Evolutionary conservation across 441 rosid genomes (phyloP).

Genomic region (Croton laevigatus): DNA sequence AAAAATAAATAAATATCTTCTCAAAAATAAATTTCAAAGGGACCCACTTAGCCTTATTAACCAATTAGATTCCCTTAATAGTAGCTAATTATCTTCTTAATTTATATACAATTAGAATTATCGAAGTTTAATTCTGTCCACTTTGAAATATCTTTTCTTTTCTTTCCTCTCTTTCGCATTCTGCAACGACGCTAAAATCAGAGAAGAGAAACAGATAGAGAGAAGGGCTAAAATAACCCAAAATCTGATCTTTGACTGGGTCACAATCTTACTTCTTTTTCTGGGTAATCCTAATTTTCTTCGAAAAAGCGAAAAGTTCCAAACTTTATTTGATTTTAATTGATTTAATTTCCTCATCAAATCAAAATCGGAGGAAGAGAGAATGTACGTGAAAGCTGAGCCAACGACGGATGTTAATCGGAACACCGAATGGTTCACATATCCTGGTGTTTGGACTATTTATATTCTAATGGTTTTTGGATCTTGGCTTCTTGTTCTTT

Average conservation of each 20-base stretch:
- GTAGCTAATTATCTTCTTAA: background rate
- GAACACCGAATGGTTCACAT: conserved; percentile 99
- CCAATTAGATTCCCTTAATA: conserved; percentile 3
- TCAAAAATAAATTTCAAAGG: conserved; percentile 2
- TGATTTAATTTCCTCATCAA: background rate
- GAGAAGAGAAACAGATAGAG: background rate
- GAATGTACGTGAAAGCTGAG: conserved; percentile 78
- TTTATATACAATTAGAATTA: background rate
- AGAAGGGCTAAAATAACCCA: background rate
- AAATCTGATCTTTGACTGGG: conserved; percentile 15
- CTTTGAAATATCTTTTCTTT: background rate
- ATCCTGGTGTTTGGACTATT: conserved; percentile 89
- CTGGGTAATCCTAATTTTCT: conserved; percentile 1
- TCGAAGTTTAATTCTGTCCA: background rate
- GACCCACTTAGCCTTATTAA: background rate
- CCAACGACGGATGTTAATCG: conserved; percentile 85
- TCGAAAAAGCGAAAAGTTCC: background rate
- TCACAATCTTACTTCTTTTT: conserved; percentile 3
- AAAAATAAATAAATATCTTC: too few species aligned
- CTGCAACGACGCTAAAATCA: conserved; percentile 1
- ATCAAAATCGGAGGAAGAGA: background rate
- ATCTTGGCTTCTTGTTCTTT: conserved; percentile 75
- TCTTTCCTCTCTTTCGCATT: background rate
- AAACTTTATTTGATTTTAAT: background rate
- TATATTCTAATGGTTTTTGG: conserved; percentile 73